A percentile compares a stretch with the other conserved stretches of the same genome.
These are phyloP conservation scores for Penicillium alfredii DNA, from an alignment of 495 filamentous ascomycete species.

Conservation along the genomic window DNA sequence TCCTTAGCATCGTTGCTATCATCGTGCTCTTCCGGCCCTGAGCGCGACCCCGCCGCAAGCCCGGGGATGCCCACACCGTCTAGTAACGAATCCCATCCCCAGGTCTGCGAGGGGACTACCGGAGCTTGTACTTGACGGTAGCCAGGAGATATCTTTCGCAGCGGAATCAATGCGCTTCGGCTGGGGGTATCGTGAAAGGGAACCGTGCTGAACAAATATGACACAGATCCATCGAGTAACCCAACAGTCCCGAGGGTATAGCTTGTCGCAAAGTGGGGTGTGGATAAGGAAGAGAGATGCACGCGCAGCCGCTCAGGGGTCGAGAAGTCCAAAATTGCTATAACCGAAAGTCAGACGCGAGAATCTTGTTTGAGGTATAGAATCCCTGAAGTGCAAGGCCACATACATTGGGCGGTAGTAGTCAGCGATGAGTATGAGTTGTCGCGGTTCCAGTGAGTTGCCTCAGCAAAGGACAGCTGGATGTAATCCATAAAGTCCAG, in stretches of 20 bases:
- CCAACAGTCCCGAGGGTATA: conserved; percentile 82
- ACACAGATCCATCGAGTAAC: conserved; percentile 83
- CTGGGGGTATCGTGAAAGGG: conserved; percentile 53
- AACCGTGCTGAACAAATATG: conserved; percentile 82
- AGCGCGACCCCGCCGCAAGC: conserved; percentile 5
- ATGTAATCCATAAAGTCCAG: conserved; percentile 98
- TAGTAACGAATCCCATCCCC: conserved; percentile 32
- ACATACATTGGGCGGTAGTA: conserved; percentile 71
- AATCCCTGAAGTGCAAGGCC: conserved; percentile 5
- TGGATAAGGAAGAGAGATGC: conserved; percentile 77
- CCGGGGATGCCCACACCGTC: conserved; percentile 21
- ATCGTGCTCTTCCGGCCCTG: not conserved
- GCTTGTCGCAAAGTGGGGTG: conserved; percentile 84
- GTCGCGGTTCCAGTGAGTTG: conserved; percentile 84
- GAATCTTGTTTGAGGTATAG: too few relatives aligned
- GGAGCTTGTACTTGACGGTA: conserved; percentile 59
- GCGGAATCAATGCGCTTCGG: conserved; percentile 53
- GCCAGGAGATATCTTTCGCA: conserved; percentile 60
- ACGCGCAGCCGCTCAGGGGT: conserved; percentile 76
- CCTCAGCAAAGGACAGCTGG: conserved; percentile 83
- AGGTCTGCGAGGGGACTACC: conserved; percentile 28
- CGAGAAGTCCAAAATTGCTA: conserved; percentile 78
- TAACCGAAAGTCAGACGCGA: not conserved
- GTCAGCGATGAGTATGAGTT: conserved; percentile 89
- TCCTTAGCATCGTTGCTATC: conserved; percentile 10